Percentiles rank a stretch among this genome's conserved stretches.
Conservation (phyloP, 108 stramenopile genomes). For the Cyclostephanos tholiformis region DNA sequence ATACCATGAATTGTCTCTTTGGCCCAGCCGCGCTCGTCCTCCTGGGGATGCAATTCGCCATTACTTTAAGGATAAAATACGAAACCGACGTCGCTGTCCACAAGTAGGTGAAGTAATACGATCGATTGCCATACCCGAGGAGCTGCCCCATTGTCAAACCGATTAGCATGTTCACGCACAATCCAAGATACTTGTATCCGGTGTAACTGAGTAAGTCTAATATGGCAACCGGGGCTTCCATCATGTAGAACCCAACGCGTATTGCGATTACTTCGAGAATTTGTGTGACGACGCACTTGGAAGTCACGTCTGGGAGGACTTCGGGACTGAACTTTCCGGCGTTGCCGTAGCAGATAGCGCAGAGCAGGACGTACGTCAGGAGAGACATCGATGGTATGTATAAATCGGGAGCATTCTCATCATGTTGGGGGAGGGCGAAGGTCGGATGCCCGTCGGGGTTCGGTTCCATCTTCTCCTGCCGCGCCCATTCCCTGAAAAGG, state of each 20-base stretch:
- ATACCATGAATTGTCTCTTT: slow-evolving; percentile 86
- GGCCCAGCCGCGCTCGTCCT: slow-evolving; percentile 69
- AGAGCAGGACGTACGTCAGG: slow-evolving; percentile 93
- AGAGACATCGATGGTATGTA: slow-evolving; percentile 96
- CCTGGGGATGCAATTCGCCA: slow-evolving; percentile 80
- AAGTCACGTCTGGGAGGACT: slow-evolving; percentile 86
- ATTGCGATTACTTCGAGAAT: slow-evolving; percentile 88
- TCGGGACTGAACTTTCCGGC: slow-evolving; percentile 90
- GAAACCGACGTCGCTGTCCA: slow-evolving; percentile 82
- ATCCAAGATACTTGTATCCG: slow-evolving; percentile 91
- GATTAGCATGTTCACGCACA: slow-evolving; percentile 78
- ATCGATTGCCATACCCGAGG: slow-evolving; percentile 64
- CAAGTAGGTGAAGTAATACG: slow-evolving; percentile 83
- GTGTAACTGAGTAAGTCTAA: slow-evolving; percentile 83
- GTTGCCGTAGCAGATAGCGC: slow-evolving; percentile 90
- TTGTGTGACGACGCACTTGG: slow-evolving; percentile 89
- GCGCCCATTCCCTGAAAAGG: slow-evolving; percentile 76
- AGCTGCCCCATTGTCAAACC: slow-evolving; percentile 66
- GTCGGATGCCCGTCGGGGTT: slow-evolving; percentile 22
- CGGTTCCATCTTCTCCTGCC: slow-evolving; percentile 54
- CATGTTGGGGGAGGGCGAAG: slow-evolving; percentile 83
- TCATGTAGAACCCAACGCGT: slow-evolving; percentile 88
- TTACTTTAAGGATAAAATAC: slow-evolving; percentile 90
- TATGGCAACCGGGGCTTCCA: slow-evolving; percentile 71
- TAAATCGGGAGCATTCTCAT: slow-evolving; percentile 97